Percentiles rank a stretch among this genome's conserved stretches.
Conservation (phyloP, 2,329 filamentous ascomycete genomes). For the Sporothrix pallida region DNA sequence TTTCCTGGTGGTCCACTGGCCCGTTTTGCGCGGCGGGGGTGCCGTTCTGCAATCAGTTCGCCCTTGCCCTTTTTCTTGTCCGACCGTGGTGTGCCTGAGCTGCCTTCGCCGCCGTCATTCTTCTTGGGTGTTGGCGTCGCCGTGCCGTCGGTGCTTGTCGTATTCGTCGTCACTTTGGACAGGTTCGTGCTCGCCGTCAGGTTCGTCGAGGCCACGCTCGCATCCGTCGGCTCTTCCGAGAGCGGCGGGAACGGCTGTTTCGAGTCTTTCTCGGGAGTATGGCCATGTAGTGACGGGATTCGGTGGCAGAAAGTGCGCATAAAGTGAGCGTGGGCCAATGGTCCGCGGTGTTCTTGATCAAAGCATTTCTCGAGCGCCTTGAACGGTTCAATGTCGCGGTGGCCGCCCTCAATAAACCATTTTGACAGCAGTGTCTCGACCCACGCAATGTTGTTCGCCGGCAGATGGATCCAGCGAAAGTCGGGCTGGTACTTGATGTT, state of each 20-base stretch:
- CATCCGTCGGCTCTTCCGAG: conserved; percentile 42
- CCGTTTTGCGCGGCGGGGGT: conserved; percentile 45
- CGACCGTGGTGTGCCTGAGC: conserved; percentile 35
- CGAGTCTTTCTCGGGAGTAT: conserved; percentile 43
- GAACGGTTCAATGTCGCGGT: conserved; percentile 66
- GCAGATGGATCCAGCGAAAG: conserved; percentile 60
- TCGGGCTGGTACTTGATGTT: conserved; percentile 54
- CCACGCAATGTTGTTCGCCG: conserved; percentile 65
- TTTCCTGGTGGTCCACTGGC: conserved; percentile 47
- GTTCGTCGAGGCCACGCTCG: conserved; percentile 35
- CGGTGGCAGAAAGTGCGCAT: conserved; percentile 65
- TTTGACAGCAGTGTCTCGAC: conserved; percentile 68
- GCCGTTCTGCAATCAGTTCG: conserved; percentile 47
- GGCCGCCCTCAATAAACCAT: conserved; percentile 66
- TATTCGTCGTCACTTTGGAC: neutral
- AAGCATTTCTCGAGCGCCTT: conserved; percentile 67
- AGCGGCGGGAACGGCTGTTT: conserved; percentile 40
- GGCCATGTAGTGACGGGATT: conserved; percentile 45
- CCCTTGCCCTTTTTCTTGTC: conserved; percentile 48
- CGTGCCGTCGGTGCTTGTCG: conserved; percentile 23
- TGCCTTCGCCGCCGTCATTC: conserved; percentile 36
- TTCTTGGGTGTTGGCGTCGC: conserved; percentile 37
- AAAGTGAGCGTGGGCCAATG: conserved; percentile 63
- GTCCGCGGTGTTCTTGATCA: conserved; percentile 65
- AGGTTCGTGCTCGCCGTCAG: conserved; percentile 15